Percentiles rank a stretch among this genome's conserved stretches.
phyloP scores from a whole-genome alignment of 306 rosid species.

The Hylodesmum podocarpum region DNA sequence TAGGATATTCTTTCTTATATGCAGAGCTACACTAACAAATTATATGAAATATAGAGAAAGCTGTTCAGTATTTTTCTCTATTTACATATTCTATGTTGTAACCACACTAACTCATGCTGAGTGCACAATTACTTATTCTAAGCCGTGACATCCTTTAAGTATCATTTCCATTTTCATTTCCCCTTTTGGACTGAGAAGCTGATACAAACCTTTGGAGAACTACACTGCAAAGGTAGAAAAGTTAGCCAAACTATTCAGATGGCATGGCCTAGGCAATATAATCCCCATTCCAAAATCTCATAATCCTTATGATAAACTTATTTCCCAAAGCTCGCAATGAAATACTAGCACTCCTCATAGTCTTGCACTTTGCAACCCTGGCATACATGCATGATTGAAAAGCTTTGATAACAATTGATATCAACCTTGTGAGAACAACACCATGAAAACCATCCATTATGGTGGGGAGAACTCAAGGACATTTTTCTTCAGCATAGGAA shows the following conservation, averaged over 20 bases:
- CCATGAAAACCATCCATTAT: background rate
- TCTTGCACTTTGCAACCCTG: background rate
- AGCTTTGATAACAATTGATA: background rate
- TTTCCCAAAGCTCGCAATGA: background rate
- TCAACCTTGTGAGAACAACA: background rate
- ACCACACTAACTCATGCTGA: background rate
- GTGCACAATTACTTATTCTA: background rate
- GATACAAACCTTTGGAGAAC: background rate
- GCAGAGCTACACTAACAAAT: background rate
- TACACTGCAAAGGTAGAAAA: background rate
- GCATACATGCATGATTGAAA: background rate
- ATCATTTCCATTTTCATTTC: background rate
- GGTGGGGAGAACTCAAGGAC: background rate
- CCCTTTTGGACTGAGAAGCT: background rate
- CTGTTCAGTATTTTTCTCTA: background rate
- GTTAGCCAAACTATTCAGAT: background rate
- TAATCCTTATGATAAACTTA: background rate
- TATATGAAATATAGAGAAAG: constrained; percentile 6
- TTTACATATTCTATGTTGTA: constrained; percentile 1
- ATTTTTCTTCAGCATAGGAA: background rate
- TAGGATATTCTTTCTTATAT: constrained; percentile 3
- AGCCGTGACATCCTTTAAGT: background rate
- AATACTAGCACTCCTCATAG: background rate
- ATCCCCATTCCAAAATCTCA: background rate
- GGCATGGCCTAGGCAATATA: background rate